Evolutionary conservation across 1,139 yeast species (phyloP).

Genomic region (Protomyces gravidus): DNA sequence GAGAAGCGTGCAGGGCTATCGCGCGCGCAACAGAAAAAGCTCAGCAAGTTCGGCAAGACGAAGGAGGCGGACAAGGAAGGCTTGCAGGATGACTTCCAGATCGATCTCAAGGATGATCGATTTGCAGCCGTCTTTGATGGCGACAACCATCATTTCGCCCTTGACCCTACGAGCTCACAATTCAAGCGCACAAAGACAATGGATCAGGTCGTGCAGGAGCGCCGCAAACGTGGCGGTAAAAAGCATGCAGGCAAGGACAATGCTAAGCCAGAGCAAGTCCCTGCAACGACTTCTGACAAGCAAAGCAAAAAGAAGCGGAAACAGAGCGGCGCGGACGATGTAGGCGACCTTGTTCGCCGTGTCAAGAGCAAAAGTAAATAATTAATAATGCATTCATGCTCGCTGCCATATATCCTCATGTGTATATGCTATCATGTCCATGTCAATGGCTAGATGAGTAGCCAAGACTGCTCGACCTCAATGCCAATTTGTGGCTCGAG

Average conservation of each 20-base stretch:
- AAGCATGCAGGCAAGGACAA: neutral
- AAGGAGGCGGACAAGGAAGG: constrained; percentile 45
- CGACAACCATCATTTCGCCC: constrained; percentile 84
- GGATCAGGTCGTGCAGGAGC: constrained; percentile 54
- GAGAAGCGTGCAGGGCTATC: constrained; percentile 59
- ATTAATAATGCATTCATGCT: neutral
- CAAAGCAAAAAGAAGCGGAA: constrained; percentile 6
- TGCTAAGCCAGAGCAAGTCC: constrained; percentile 3
- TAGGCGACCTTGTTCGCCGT: constrained; percentile 17
- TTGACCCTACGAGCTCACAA: constrained; percentile 74
- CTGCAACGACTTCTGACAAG: neutral
- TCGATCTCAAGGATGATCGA: constrained; percentile 78
- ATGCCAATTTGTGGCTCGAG: neutral
- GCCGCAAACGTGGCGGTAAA: constrained; percentile 31
- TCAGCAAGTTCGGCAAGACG: constrained; percentile 49
- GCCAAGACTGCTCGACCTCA: neutral
- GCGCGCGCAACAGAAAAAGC: constrained; percentile 51
- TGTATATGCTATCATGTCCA: neutral
- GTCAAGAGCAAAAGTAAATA: constrained; percentile 15
- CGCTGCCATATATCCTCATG: neutral
- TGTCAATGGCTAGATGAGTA: neutral
- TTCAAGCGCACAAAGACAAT: constrained; percentile 82
- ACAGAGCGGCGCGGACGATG: neutral
- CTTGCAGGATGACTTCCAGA: constrained; percentile 46
- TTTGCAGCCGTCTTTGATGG: constrained; percentile 66